Percentiles rank a stretch among this genome's conserved stretches.
phyloP scores from a whole-genome alignment of 345 rosid species.

The Eucalyptus grandis region DNA sequence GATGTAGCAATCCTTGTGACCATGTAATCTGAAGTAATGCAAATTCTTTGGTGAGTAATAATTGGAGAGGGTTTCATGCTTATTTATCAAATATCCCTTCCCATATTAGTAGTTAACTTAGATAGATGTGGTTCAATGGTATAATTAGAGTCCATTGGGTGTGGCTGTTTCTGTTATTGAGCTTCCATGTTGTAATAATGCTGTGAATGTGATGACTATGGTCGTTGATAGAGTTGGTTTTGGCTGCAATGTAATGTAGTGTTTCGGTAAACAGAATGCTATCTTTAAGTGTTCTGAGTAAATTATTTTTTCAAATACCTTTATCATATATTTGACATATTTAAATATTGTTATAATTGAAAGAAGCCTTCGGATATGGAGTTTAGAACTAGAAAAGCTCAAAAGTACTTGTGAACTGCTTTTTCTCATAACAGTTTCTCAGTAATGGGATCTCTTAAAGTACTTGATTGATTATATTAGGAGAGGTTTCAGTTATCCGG shows the following conservation, averaged over 20 bases:
- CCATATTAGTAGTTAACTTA: not conserved
- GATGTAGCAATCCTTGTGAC: not conserved
- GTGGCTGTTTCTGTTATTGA: not conserved
- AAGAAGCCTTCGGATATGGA: not conserved
- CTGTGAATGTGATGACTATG: not conserved
- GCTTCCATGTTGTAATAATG: not conserved
- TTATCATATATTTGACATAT: not conserved
- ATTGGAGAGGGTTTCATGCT: not conserved
- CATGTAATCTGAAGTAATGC: not conserved
- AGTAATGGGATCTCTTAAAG: not conserved
- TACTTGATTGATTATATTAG: not conserved
- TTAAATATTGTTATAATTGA: not conserved
- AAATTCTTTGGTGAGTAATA: not conserved
- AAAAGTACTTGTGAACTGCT: not conserved
- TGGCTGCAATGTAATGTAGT: not conserved
- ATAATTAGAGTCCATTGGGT: not conserved
- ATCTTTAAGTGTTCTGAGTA: not conserved
- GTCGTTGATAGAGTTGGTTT: not conserved
- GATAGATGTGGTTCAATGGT: not conserved
- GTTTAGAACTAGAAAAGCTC: not conserved
- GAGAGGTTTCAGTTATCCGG: not conserved
- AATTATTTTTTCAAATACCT: not conserved
- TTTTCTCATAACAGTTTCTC: not conserved
- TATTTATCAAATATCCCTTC: not conserved
- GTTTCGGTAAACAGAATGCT: not conserved